Conservation (phyloP, 1,139 yeast genomes). For the Saccharomyces hybrid region DNA sequence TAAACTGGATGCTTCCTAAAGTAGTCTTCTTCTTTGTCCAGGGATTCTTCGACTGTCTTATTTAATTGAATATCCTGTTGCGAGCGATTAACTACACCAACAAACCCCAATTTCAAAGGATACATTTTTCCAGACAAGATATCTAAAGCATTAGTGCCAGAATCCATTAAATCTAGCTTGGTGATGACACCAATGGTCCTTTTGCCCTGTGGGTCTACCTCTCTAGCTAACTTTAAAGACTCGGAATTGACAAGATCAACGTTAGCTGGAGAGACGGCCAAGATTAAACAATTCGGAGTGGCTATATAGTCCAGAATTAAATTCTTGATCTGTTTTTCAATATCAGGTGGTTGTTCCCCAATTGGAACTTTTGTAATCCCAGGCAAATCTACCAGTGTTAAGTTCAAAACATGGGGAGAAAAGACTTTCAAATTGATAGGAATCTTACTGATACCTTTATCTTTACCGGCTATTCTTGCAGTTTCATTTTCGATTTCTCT, state of each 20-base stretch:
- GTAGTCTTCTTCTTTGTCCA: conserved; percentile 72
- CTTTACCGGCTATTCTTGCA: conserved; percentile 85
- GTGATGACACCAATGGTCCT: conserved; percentile 93
- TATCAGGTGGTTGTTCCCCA: conserved; percentile 96
- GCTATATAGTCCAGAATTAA: conserved; percentile 85
- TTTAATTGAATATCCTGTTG: conserved; percentile 87
- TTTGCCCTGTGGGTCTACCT: conserved; percentile 93
- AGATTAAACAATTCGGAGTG: conserved; percentile 86
- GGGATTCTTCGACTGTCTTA: conserved; percentile 72
- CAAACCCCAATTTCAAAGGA: conserved; percentile 88
- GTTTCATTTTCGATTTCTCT: conserved; percentile 88
- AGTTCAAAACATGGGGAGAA: conserved; percentile 81
- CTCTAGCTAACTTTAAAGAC: conserved; percentile 87
- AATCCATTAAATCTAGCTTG: conserved; percentile 93
- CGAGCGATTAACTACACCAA: conserved; percentile 92
- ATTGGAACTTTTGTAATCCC: conserved; percentile 95
- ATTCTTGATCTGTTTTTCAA: conserved; percentile 85
- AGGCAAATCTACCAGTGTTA: conserved; percentile 90
- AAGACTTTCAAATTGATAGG: conserved; percentile 88
- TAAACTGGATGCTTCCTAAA: conserved; percentile 83
- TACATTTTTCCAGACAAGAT: conserved; percentile 90
- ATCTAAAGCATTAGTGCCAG: conserved; percentile 94
- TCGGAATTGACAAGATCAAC: conserved; percentile 95
- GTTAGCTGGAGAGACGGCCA: conserved; percentile 96
- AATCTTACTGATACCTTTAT: conserved; percentile 85